Conservation (phyloP, 306 rosid genomes). For the Alnus glutinosa region DNA sequence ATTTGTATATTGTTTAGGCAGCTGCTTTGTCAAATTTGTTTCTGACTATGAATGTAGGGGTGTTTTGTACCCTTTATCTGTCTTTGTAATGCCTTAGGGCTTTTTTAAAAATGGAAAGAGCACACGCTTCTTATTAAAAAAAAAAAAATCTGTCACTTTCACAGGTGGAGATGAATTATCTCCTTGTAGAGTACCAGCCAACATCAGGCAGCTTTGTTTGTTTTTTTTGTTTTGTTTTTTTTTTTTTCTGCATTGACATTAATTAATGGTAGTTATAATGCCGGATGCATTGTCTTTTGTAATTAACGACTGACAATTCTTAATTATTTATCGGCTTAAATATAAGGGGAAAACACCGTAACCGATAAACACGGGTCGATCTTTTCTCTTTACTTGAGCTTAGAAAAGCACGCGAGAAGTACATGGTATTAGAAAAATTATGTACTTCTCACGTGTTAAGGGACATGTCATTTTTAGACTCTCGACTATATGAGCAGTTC, state of each 20-base stretch:
- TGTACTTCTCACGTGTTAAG: too few relatives aligned
- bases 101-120: too few relatives aligned
- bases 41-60: too few relatives aligned
- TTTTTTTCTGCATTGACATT: neutral
- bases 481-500: neutral
- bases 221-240: neutral
- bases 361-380: neutral
- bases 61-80: too few relatives aligned
- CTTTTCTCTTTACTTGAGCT: neutral
- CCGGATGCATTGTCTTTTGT: neutral
- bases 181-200: slow-evolving; percentile 13
- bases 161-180: slow-evolving; percentile 14
- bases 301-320: neutral
- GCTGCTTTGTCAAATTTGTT: too few relatives aligned
- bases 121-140: too few relatives aligned
- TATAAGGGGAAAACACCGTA: neutral
- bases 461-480: too few relatives aligned
- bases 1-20: too few relatives aligned
- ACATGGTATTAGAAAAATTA: too few relatives aligned
- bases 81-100: too few relatives aligned
- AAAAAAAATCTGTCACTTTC: too few relatives aligned
- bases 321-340: slow-evolving; percentile 6
- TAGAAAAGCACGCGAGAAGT: neutral
- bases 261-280: neutral
- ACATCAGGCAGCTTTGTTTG: neutral